These are phyloP conservation scores for Tetraselmis chui DNA, from an alignment of 139 green algal species.

Conservation along the genomic window DNA sequence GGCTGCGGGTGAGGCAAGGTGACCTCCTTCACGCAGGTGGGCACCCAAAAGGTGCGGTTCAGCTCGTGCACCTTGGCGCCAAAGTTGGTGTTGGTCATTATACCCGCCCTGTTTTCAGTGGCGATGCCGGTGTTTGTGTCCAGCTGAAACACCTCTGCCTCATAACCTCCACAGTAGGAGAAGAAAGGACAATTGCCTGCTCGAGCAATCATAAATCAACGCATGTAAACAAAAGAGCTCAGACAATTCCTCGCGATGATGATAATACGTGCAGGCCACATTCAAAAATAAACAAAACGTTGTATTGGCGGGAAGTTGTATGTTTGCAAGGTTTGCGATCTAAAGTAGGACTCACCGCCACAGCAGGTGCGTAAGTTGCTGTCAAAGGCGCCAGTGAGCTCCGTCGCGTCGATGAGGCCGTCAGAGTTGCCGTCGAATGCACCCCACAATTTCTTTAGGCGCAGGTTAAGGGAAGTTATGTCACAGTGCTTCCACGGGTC, in stretches of 20 bases:
- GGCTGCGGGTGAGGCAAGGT: neutral
- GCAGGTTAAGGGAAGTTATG: neutral
- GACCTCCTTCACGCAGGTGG: neutral
- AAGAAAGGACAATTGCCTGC: neutral
- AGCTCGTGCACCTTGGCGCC: neutral
- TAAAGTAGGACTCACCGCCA: neutral
- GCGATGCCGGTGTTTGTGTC: neutral
- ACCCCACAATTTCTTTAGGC: neutral
- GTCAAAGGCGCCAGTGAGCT: neutral
- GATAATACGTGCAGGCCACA: no score
- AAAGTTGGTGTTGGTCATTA: neutral
- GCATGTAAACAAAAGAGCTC: no score
- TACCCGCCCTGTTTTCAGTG: neutral
- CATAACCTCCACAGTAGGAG: neutral
- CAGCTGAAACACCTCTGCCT: neutral
- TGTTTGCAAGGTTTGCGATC: no score
- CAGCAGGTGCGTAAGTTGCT: neutral
- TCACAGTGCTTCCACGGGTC: neutral
- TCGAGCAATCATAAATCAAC: no score
- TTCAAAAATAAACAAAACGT: no score
- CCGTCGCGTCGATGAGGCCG: neutral
- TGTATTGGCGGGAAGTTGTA: no score
- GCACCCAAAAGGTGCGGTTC: neutral
- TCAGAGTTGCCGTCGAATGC: neutral
- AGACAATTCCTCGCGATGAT: no score